phyloP scores from a whole-genome alignment of 2,329 filamentous ascomycete genomes.

The Colletotrichum caudatum region DNA sequence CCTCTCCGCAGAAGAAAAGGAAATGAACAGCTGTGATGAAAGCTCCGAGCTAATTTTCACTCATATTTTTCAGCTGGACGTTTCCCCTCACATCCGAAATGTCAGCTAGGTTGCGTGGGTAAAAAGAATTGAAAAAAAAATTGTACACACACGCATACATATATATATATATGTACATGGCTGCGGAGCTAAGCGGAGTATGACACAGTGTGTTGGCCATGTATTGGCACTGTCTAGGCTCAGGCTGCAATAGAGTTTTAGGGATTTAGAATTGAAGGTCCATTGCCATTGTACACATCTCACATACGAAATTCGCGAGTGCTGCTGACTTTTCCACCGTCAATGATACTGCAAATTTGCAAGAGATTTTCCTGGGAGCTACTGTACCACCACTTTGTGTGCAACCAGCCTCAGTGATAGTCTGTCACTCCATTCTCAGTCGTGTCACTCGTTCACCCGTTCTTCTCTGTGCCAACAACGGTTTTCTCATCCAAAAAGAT shows the following conservation, averaged over 20 bases:
- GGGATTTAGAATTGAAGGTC: background rate
- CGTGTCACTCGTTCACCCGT: background rate
- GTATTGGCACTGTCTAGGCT: background rate
- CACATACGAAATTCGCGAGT: background rate
- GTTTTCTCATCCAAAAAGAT: background rate
- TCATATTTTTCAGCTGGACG: too few species aligned
- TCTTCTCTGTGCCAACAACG: background rate
- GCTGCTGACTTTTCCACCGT: background rate
- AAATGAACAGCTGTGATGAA: background rate
- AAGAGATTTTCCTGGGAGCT: background rate
- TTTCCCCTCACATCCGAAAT: background rate
- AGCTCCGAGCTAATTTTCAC: too few species aligned
- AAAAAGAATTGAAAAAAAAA: background rate
- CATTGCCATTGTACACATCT: background rate
- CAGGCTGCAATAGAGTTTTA: background rate
- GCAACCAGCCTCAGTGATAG: background rate
- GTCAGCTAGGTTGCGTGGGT: background rate
- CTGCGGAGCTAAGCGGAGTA: background rate
- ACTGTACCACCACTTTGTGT: background rate
- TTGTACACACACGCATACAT: background rate
- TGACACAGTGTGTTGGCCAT: background rate
- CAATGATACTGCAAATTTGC: too few species aligned
- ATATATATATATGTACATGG: too few species aligned
- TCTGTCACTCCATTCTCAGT: background rate
- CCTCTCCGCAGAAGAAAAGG: background rate